Conservation (phyloP, 2,329 filamentous ascomycete genomes). For the Neophaeococcomyces aloes region DNA sequence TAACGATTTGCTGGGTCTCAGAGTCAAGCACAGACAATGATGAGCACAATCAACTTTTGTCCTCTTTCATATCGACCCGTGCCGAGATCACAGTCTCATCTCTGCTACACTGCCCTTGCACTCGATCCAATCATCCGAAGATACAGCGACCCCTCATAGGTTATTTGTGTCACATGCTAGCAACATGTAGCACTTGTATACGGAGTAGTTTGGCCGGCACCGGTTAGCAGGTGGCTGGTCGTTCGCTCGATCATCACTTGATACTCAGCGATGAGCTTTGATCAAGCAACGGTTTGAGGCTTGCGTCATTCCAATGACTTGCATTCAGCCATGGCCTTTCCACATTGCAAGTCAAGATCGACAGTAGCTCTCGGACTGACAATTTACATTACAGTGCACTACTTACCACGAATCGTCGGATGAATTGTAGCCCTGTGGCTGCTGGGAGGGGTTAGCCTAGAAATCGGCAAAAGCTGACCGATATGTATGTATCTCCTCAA, state of each 20-base stretch:
- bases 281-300: not conserved
- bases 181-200: not conserved
- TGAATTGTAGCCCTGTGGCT: not conserved
- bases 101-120: conserved; percentile 1
- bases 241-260: not conserved
- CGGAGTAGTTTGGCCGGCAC: not conserved
- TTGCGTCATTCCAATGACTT: conserved; percentile 7
- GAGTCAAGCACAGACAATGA: conserved; percentile 1
- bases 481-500: too few species aligned
- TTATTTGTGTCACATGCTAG: conserved; percentile 2
- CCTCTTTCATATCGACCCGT: conserved; percentile 6
- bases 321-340: not conserved
- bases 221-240: conserved; percentile 3
- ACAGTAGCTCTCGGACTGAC: not conserved
- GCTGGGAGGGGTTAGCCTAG: not conserved
- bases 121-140: not conserved
- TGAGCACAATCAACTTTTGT: conserved; percentile 3
- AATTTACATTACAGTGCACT: not conserved
- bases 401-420: not conserved
- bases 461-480: not conserved
- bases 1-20: conserved; percentile 1
- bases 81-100: conserved; percentile 5
- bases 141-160: not conserved
- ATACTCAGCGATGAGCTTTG: not conserved
- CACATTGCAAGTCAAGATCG: not conserved